Base-by-base conservation (phyloP, 768 basidiomycete genomes). In the Hirschioporus abietinus region DNA sequence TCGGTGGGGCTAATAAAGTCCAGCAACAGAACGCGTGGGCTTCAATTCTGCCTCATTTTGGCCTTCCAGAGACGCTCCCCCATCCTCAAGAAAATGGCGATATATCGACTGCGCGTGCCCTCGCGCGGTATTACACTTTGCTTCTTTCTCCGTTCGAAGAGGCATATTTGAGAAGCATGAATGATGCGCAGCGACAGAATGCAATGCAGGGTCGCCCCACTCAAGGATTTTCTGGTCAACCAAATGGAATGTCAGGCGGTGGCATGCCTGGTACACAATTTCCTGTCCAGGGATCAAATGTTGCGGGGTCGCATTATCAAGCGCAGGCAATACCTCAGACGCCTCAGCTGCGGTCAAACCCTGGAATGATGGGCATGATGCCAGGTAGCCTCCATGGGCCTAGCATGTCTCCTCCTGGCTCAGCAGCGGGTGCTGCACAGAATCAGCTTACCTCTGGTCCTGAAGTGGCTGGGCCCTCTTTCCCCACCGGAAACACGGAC, bases 131-230 rank as follows among this genome's bases (percentile, higher is more conserved):
- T 72, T 94, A 92, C 75, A 81, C 78, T 75, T 78, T 74, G 18
- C 79, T 94, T 66, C 78, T 93, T 25, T 78, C 79, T 52, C 89
- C 91, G 1, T 91, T 93, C 70, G 92, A 94, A 76, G 88, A 90
- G 35, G 74, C 79, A 34, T 90, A 88, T 74, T 83, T 84, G 74
- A 86, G 82, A 68, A 90, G 86, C 70, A 61, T 87, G 58, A 82
- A 82, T 66, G 42, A 52, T 6, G 20, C 42, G 65, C 71, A 71
- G 17, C 71, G 69, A 27, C 70, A 70, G 30, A 69, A 67, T 52
- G 70, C 64, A 10, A 70, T 66, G 36, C 74, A 69, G 63, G 68
- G 70, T 15, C 67, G 70, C 20, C 25, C 30, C 17, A 4, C 60
- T 34, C 60, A 61, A 25, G 30, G 60, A 17, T 25, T 25, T 61